Percentiles rank a stretch among this genome's conserved stretches.
Conservation (phyloP, 495 filamentous ascomycete genomes). For the Penicillium diatomitis region DNA sequence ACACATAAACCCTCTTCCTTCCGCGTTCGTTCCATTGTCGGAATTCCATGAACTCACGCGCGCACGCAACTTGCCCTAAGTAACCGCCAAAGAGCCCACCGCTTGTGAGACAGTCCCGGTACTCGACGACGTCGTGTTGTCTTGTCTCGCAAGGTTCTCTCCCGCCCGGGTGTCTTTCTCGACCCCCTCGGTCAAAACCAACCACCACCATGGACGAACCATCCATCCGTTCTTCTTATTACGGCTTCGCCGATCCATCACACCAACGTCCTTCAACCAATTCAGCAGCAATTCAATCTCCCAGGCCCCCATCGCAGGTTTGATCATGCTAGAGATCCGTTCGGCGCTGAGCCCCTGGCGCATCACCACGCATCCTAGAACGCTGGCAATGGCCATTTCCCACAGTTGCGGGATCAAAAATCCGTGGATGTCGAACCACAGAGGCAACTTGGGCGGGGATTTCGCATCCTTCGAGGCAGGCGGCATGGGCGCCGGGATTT, state of each 20-base stretch:
- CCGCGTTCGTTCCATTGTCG: no score
- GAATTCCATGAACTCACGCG: no score
- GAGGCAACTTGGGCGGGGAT: slow-evolving; percentile 45
- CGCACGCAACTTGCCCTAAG: no score
- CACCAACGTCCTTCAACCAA: slow-evolving; percentile 51
- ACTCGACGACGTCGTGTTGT: no score
- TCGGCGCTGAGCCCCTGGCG: slow-evolving; percentile 47
- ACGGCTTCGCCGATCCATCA: slow-evolving; percentile 20
- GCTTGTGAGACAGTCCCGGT: no score
- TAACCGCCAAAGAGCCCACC: no score
- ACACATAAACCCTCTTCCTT: background rate
- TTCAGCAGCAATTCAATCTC: slow-evolving; percentile 55
- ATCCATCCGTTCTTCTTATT: slow-evolving; percentile 33
- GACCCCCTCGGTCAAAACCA: slow-evolving; percentile 16
- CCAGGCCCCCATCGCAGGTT: slow-evolving; percentile 55
- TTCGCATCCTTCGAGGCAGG: slow-evolving; percentile 2
- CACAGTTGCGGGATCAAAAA: slow-evolving; percentile 53
- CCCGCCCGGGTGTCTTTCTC: no score
- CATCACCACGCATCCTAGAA: slow-evolving; percentile 49
- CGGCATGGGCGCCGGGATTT: slow-evolving; percentile 19
- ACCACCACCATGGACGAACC: slow-evolving; percentile 66
- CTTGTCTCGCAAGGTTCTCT: no score
- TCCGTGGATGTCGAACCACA: slow-evolving; percentile 75
- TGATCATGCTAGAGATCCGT: slow-evolving; percentile 46
- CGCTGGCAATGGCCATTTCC: slow-evolving; percentile 50